Base-by-base conservation (phyloP, 139 green algal genomes). In the Pseudopediastrum boryanum region DNA sequence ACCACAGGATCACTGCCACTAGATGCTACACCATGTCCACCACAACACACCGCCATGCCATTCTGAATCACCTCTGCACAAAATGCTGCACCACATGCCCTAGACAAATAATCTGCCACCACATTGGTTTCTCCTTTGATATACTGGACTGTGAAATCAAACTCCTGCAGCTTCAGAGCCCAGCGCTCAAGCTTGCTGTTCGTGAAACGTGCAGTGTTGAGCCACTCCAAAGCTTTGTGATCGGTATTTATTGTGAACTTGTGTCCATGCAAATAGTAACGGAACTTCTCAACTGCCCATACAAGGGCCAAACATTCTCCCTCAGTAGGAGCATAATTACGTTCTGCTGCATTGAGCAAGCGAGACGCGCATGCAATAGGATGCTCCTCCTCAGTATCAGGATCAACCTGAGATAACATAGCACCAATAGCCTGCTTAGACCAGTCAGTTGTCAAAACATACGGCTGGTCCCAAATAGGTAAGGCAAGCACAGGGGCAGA, bases 361-460 rank as follows among this genome's bases (percentile, higher is more conserved):
- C 69, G 52, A 25, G 69, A 65, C 50, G 69, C 69, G 65, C 64
- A 77, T 4, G 50, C 69, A 66, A 66, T 21, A n/a, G 69, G 69
- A 51, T 77, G 69, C 35, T 65, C 69, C 16, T 77, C 50, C 38
- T 33, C 38, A 70, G 52, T 36, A 23, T 46, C 75, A 31, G 75
- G 64, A 33, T 70, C 33, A 29, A 50, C 36, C 42, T 84, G 69
- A 2, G 42, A 72, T 1, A 84, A 7, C 0, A 84, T 61, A 21
- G 78, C 78, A 69, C 78, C 69, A 38, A 84, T 52, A 33, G 78
- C 78, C 10, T 70, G 21, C 25, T 42, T 38, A 52, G 35, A 74
- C 78, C 78, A 84, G 29, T 84, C 78, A 27, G 78, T 84, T 27
- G 78, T 79, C n/a, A 79, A 38, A 58, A 84, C 74, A 36, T 75